Evolutionary conservation across 345 rosid genomes (phyloP).

Genomic region (Euphorbia pulcherrima): DNA sequence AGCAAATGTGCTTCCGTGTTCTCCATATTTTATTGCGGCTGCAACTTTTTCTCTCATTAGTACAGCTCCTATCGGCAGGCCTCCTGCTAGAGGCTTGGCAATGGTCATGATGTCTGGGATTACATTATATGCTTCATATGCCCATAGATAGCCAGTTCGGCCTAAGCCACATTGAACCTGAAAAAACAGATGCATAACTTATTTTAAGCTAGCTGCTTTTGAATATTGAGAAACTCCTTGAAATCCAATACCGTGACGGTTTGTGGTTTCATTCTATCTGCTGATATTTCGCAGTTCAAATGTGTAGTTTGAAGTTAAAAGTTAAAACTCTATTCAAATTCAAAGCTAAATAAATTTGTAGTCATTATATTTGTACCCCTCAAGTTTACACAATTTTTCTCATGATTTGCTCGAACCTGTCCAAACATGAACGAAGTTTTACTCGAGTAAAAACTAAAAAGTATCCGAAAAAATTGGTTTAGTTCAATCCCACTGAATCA

Average conservation of each 20-base stretch:
- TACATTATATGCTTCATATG: constrained; percentile 59
- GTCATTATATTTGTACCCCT: neutral
- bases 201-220: neutral
- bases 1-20: constrained; percentile 92
- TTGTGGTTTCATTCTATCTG: too few relatives aligned
- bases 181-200: neutral
- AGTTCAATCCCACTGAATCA: neutral
- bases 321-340: neutral
- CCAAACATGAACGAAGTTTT: neutral
- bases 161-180: constrained; percentile 93
- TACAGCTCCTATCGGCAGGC: constrained; percentile 80
- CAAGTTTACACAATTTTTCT: neutral
- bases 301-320: neutral
- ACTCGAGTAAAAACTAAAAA: neutral
- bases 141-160: constrained; percentile 76
- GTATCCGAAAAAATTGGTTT: neutral
- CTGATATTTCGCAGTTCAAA: too few relatives aligned
- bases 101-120: constrained; percentile 86
- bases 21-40: constrained; percentile 60
- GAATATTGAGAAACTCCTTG: too few relatives aligned
- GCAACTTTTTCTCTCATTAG: constrained; percentile 77
- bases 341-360: neutral
- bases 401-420: neutral
- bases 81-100: constrained; percentile 95
- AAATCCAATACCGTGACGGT: neutral